phyloP scores from a whole-genome alignment of 768 basidiomycete species.

The Nidularia sp. region DNA sequence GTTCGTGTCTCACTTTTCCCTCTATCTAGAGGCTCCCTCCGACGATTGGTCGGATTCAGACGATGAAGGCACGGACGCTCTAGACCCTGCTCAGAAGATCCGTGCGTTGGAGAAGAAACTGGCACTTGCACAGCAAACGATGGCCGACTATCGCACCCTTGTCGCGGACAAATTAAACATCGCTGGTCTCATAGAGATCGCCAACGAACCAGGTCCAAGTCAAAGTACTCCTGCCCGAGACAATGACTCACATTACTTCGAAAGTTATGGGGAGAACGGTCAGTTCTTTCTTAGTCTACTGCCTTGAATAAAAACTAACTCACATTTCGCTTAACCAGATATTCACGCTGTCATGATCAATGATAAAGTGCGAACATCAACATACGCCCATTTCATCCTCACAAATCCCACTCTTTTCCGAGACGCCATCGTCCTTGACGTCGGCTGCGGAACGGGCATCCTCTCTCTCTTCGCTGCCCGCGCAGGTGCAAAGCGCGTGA shows the following conservation, averaged over 20 bases:
- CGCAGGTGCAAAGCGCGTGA: conserved; percentile 86
- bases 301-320: background rate
- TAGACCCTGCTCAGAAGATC: conserved; percentile 42
- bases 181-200: conserved; percentile 34
- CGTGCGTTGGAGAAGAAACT: conserved; percentile 60
- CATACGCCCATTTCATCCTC: conserved; percentile 90
- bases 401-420: conserved; percentile 78
- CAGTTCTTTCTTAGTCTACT: conserved; percentile 7
- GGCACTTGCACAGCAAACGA: conserved; percentile 49
- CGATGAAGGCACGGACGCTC: conserved; percentile 37
- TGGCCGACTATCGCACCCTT: conserved; percentile 58
- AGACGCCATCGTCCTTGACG: conserved; percentile 86
- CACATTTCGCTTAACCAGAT: conserved; percentile 40
- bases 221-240: conserved; percentile 41
- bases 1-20: background rate
- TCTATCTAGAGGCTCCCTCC: conserved; percentile 52
- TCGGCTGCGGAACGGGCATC: conserved; percentile 95
- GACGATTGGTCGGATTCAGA: conserved; percentile 80
- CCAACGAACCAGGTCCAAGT: conserved; percentile 26
- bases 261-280: conserved; percentile 89
- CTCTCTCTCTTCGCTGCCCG: conserved; percentile 86
- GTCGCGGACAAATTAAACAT: conserved; percentile 52
- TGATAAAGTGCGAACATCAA: conserved; percentile 89
- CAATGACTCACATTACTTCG: conserved; percentile 93
- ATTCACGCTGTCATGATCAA: conserved; percentile 97